Evolutionary conservation across 129 eudicot species (phyloP), one percentile per base, ranked within the genome.

Genomic region (Heracleum sosnowskyi): DNA sequence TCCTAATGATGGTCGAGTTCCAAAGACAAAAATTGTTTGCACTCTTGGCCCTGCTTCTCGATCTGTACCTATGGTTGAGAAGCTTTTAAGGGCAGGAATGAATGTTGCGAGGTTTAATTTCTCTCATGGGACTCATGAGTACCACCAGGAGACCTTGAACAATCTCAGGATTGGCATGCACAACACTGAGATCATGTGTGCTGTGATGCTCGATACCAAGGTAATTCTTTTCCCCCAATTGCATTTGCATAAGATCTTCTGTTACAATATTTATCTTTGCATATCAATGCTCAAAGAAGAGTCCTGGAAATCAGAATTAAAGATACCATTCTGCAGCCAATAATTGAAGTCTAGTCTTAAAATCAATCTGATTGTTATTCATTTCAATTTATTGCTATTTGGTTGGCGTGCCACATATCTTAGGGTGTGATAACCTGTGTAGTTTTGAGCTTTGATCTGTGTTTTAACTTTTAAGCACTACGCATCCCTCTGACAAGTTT

Each of bases 21-120:
- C 89, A 1, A 92, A 93, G 90, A 93, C 98, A 37, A 93, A 93
- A 85, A 93, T 93, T 37, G 98, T 93, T 10, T 93, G 98, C 89
- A 93, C 98, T 20, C 46, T 93, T 75, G 98, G 98, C 0, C 98
- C 98, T 0, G 90, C 98, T 69, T 93, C 98, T 53, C 86, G 96
- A 41, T 84, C 98, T 6, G 96, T 93, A 73, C 85, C 79, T 7
- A 93, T 90, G 96, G 69, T 90, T 46, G 98, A 93, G 86, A 93
- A 93, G 87, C 96, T 93, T 28, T 88, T 90, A 44, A 82, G 87
- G 75, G 98, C 98, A 12, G 98, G 98, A 10, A 93, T 93, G 98
- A 93, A 90, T 77, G 98, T 93, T 68, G 96, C 96, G 11, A 77
- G 96, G 44, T 93, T 93, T 83, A 93, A 93, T 82, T 93, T 93